Percentiles rank a stretch among this genome's conserved stretches.
Evolutionary conservation across 371 early-diverging fungal species (phyloP).

Genomic region (Mortierella sp.): DNA sequence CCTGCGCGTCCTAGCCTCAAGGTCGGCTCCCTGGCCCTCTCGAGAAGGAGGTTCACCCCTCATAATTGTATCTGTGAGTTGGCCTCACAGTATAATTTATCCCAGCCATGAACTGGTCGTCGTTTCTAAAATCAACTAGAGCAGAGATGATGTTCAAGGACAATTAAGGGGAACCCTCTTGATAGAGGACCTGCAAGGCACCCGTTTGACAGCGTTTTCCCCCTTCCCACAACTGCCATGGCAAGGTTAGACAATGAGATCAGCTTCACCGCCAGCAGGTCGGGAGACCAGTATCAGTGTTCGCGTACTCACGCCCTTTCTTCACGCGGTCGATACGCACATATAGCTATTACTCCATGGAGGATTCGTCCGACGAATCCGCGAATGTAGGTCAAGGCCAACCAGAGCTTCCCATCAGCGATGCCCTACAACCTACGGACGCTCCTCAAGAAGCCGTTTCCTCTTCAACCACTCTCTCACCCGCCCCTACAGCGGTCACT

Average conservation of each 20-base stretch:
- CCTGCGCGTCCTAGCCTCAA: no score
- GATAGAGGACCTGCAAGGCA: no score
- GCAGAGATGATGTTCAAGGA: no score
- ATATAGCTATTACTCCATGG: slow-evolving; percentile 44
- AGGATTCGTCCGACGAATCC: slow-evolving; percentile 49
- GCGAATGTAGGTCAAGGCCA: slow-evolving; percentile 5
- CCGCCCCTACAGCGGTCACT: background rate
- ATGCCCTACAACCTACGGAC: slow-evolving; percentile 1
- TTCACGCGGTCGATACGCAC: background rate
- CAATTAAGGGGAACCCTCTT: no score
- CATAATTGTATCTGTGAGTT: no score
- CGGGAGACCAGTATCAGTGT: no score
- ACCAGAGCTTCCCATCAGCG: background rate
- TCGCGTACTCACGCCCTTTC: background rate
- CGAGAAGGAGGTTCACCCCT: no score
- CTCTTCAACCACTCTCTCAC: background rate
- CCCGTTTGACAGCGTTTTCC: no score
- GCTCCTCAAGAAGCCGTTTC: background rate
- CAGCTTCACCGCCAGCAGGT: background rate
- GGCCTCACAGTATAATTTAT: no score
- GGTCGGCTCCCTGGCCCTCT: no score
- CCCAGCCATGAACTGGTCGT: no score
- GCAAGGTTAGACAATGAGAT: slow-evolving; percentile 12
- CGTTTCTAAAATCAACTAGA: no score
- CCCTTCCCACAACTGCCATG: slow-evolving; percentile 6